Conservation (phyloP, 2,329 filamentous ascomycete species). For the Xylariales sp. region DNA sequence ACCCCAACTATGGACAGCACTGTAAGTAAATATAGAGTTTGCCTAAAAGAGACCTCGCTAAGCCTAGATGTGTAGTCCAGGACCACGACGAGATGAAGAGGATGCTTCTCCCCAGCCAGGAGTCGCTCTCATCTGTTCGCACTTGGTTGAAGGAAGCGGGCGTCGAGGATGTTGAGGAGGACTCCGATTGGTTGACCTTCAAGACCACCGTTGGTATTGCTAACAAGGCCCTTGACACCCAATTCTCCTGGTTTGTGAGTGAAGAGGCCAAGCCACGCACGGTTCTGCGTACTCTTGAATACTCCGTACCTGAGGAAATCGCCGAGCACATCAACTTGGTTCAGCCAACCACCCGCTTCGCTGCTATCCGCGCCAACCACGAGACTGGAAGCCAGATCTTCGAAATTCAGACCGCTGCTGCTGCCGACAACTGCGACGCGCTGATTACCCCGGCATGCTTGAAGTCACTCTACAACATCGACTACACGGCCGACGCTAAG, state of each 20-base stretch:
- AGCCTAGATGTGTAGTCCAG: constrained; percentile 31
- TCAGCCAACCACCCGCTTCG: constrained; percentile 41
- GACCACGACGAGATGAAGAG: constrained; percentile 43
- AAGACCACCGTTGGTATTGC: constrained; percentile 41
- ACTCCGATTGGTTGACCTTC: constrained; percentile 40
- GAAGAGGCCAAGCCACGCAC: constrained; percentile 36
- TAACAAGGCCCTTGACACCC: constrained; percentile 41
- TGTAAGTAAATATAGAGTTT: constrained; percentile 24
- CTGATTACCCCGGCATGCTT: constrained; percentile 38
- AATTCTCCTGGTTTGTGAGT: constrained; percentile 40
- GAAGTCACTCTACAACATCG: constrained; percentile 35
- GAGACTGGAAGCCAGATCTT: constrained; percentile 26
- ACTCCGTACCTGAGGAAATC: constrained; percentile 36
- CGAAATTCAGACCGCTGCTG: constrained; percentile 16
- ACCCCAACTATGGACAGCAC: constrained; percentile 40
- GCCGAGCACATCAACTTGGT: constrained; percentile 40
- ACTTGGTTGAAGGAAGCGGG: constrained; percentile 38
- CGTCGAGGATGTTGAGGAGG: constrained; percentile 35
- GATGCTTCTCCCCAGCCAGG: constrained; percentile 40
- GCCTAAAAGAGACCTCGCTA: not conserved
- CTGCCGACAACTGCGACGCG: constrained; percentile 34
- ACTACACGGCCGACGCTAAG: constrained; percentile 38
- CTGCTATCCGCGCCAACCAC: constrained; percentile 37
- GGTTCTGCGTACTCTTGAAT: constrained; percentile 40
- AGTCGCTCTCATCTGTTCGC: constrained; percentile 39